Base-by-base conservation (phyloP, 1,139 yeast species). In the Yamadazyma taylorii region DNA sequence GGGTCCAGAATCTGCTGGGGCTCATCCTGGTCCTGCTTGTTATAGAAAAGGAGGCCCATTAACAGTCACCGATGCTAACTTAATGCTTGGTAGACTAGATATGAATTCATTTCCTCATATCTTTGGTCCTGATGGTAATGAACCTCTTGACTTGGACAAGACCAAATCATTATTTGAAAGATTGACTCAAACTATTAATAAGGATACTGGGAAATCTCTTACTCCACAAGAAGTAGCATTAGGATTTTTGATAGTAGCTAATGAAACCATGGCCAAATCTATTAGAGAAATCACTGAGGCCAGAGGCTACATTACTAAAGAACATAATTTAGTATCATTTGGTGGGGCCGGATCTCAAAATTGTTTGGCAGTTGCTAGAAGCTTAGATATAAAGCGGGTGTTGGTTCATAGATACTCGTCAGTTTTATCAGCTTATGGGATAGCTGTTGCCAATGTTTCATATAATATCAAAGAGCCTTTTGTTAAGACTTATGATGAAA, bases 381-480 rank as follows among this genome's bases (percentile, higher is more conserved):
- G 66, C 44, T 59, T 69, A 44, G 63, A 66, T 4, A 67, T 69
- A 16, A 46, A 60, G 1, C 51, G 56, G 19, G 73, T 69, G 19
- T 72, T 70, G 3, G 64, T 69, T 27, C 74, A 69, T 47, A 68
- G 64, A 39, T 69, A 69, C 50, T 68, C 74, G 3, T 69, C 74
- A 8, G 57, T 69, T 32, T 56, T 69, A 31, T 68, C 74, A 2
- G 75, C 75, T 1, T 66, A 68, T 45, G 75, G 75, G 14, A 69
- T 69, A 27, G 61, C 58, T 33, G 57, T 69, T 37, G 75, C 75
- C 2, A 73, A 69, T 50, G 66, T 69, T 31, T 72, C 79, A 5
- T 81, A 81, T 45, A 89, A 82, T 52, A 71, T 66, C 26, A 88
- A 81, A 58, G 75, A 79, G 24, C 89, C 89, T 0, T 60, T 66